Evolutionary conservation across 2,329 filamentous ascomycete species (phyloP).

Genomic region (Juglanconis juglandina): DNA sequence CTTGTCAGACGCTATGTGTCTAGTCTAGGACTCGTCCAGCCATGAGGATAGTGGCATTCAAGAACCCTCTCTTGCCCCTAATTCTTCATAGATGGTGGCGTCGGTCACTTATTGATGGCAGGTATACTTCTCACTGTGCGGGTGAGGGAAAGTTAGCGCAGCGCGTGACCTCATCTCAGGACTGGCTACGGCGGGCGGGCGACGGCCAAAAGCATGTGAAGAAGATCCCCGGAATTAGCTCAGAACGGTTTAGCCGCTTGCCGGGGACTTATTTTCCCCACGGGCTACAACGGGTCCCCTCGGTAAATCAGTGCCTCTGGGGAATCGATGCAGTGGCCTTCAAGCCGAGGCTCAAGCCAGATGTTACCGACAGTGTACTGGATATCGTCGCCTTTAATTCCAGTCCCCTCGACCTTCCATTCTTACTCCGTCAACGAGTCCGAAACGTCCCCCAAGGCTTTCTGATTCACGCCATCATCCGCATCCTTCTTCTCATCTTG

Average conservation of each 20-base stretch:
- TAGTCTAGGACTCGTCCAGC: too few species aligned
- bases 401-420: neutral
- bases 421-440: too few species aligned
- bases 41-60: neutral
- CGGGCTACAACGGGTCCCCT: neutral
- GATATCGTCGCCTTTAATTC: neutral
- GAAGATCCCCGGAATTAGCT: neutral
- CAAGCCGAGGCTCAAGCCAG: slow-evolving; percentile 16
- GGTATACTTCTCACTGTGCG: too few species aligned
- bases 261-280: slow-evolving; percentile 10
- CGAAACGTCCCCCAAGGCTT: too few species aligned
- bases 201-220: slow-evolving; percentile 18
- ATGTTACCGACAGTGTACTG: slow-evolving; percentile 9
- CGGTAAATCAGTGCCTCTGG: slow-evolving; percentile 9
- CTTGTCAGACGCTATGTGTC: too few species aligned
- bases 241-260: slow-evolving; percentile 3
- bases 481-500: neutral
- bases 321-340: slow-evolving; percentile 9
- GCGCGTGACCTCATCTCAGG: slow-evolving; percentile 16
- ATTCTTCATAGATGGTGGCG: too few species aligned
- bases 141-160: neutral
- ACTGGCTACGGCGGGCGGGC: neutral
- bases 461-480: neutral
- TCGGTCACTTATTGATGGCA: too few species aligned
- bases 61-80: too few species aligned